Percentiles rank a stretch among this genome's conserved stretches.
Conservation (phyloP, 2,329 filamentous ascomycete genomes). For the Fusarium buharicum region DNA sequence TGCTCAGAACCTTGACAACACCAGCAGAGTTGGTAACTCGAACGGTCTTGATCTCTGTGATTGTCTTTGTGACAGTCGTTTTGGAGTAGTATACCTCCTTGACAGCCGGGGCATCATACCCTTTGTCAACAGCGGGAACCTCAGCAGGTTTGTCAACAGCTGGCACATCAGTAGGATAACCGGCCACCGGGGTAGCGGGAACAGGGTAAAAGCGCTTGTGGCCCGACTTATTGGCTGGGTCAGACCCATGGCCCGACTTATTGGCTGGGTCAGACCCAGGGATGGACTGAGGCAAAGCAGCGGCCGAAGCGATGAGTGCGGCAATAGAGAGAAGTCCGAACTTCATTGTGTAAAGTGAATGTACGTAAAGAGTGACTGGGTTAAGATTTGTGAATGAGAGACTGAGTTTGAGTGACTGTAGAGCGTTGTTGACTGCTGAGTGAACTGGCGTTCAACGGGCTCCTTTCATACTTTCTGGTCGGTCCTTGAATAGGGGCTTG, state of each 20-base stretch:
- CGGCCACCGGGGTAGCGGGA: not conserved
- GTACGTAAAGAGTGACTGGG: slow-evolving; percentile 23
- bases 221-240: no score
- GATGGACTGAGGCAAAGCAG: slow-evolving; percentile 8
- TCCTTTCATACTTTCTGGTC: slow-evolving; percentile 11
- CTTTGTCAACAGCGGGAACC: no score
- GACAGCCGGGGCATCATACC: not conserved
- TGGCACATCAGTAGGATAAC: no score
- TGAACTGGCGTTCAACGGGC: not conserved
- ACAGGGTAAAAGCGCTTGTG: not conserved
- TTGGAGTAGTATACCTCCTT: not conserved
- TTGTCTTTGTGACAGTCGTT: slow-evolving; percentile 25
- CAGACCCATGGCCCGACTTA: no score
- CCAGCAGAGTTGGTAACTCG: slow-evolving; percentile 16
- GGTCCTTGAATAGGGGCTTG: slow-evolving; percentile 2
- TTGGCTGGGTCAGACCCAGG: no score
- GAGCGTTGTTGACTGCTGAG: not conserved
- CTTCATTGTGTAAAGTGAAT: slow-evolving; percentile 17
- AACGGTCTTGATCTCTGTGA: slow-evolving; percentile 21
- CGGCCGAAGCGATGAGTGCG: slow-evolving; percentile 16
- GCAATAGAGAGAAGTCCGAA: slow-evolving; percentile 25
- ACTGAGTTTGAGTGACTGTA: slow-evolving; percentile 15
- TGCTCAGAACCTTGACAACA: slow-evolving; percentile 23
- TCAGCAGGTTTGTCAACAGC: no score
- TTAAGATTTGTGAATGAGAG: slow-evolving; percentile 21